Percentiles rank a stretch among this genome's conserved stretches.
Conservation (phyloP, 257 asterid genomes). For the Ligustrum vulgare region DNA sequence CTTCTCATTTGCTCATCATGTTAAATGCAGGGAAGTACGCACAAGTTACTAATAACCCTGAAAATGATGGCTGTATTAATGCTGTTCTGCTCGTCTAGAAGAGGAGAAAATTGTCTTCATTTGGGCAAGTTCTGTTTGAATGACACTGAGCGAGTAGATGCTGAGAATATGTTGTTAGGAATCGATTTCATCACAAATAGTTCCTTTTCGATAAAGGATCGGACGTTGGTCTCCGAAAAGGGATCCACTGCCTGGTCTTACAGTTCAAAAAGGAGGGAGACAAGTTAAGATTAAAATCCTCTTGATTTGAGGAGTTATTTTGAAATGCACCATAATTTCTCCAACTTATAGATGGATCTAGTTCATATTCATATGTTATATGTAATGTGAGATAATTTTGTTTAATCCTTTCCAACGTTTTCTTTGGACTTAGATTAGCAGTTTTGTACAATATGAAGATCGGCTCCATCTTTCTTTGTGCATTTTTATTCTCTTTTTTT, state of each 20-base stretch:
- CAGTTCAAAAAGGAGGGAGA: too few relatives aligned
- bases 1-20: conserved; percentile 5
- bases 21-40: conserved; percentile 83
- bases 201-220: too few relatives aligned
- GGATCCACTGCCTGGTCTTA: too few relatives aligned
- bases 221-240: too few relatives aligned
- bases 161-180: too few relatives aligned
- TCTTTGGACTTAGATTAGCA: too few relatives aligned
- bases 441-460: not conserved
- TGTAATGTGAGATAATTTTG: not conserved
- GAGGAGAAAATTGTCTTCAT: not conserved
- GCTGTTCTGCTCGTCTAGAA: conserved; percentile 81
- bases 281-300: too few relatives aligned
- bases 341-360: not conserved
- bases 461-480: not conserved
- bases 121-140: not conserved
- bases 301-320: not conserved
- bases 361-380: too few relatives aligned
- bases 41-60: conserved; percentile 95
- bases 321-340: not conserved
- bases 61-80: conserved; percentile 93
- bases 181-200: too few relatives aligned
- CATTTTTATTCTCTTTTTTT: too few relatives aligned
- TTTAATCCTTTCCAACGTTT: not conserved
- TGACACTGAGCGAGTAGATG: not conserved